Evolutionary conservation across 2,329 filamentous ascomycete species (phyloP).

Genomic region (Ophiocordyceps camponoti-rufipedis): DNA sequence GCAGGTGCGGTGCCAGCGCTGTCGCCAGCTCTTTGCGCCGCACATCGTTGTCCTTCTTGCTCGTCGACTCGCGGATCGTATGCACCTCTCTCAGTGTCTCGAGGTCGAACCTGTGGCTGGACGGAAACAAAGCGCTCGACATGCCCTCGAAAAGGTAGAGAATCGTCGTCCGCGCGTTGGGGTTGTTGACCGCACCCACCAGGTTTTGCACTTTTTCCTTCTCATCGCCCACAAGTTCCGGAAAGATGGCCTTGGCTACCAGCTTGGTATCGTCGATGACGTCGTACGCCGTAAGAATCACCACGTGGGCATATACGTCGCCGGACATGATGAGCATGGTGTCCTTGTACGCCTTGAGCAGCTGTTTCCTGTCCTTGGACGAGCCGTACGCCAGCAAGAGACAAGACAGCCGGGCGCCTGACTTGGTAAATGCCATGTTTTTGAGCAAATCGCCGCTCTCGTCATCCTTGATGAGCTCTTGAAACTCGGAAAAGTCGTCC

Average conservation of each 20-base stretch:
- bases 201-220: conserved; percentile 46
- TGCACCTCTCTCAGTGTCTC: conserved; percentile 61
- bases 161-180: conserved; percentile 46
- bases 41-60: conserved; percentile 73
- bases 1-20: conserved; percentile 53
- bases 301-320: conserved; percentile 59
- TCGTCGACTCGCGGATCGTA: conserved; percentile 62
- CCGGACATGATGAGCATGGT: conserved; percentile 71
- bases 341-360: conserved; percentile 81
- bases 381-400: conserved; percentile 67
- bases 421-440: conserved; percentile 90
- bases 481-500: conserved; percentile 69
- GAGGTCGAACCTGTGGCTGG: conserved; percentile 45
- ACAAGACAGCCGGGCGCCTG: conserved; percentile 66
- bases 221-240: conserved; percentile 65
- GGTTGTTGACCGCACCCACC: conserved; percentile 44
- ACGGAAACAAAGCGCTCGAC: conserved; percentile 41
- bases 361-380: conserved; percentile 82
- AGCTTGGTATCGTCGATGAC: conserved; percentile 90
- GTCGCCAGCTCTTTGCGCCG: conserved; percentile 62
- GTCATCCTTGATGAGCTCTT: conserved; percentile 82
- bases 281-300: conserved; percentile 75
- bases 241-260: conserved; percentile 67
- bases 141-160: conserved; percentile 64
- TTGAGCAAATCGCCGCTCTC: conserved; percentile 80